A percentile compares a stretch with the other conserved stretches of the same genome.
Evolutionary conservation across 228 moss, liverwort and hornwort genomes (phyloP).

Genomic region (Sphagnum magellanicum): DNA sequence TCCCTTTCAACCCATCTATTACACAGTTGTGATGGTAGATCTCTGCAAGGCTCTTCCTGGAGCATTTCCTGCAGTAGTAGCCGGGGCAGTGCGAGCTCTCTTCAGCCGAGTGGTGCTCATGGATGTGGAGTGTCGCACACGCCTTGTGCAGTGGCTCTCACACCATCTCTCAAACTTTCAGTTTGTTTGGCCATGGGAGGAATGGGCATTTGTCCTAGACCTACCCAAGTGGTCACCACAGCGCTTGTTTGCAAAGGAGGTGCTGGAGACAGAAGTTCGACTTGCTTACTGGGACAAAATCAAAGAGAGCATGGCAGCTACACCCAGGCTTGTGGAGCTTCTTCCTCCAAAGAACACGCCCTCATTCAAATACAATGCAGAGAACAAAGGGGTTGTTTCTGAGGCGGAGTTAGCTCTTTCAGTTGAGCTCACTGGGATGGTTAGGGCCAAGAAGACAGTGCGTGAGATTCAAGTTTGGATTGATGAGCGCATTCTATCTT

Average conservation of each 20-base stretch:
- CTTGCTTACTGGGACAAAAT: slow-evolving; percentile 95
- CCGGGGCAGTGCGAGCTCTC: slow-evolving; percentile 88
- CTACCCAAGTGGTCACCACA: slow-evolving; percentile 75
- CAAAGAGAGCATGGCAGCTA: slow-evolving; percentile 77
- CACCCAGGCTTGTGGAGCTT: slow-evolving; percentile 68
- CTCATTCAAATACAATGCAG: slow-evolving; percentile 56
- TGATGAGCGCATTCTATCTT: slow-evolving; percentile 73
- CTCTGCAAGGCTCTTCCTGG: slow-evolving; percentile 99
- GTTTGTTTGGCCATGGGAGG: slow-evolving; percentile 99
- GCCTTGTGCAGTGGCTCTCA: slow-evolving; percentile 94
- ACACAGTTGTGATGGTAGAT: slow-evolving; percentile 96
- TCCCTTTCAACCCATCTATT: slow-evolving; percentile 83
- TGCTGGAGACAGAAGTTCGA: slow-evolving; percentile 85
- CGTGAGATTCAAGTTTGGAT: slow-evolving; percentile 87
- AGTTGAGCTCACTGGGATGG: slow-evolving; percentile 65
- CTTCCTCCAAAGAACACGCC: slow-evolving; percentile 77
- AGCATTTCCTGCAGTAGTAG: slow-evolving; percentile 97
- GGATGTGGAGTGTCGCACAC: slow-evolving; percentile 95
- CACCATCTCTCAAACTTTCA: slow-evolving; percentile 97
- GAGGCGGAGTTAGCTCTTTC: slow-evolving; percentile 57
- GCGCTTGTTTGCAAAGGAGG: slow-evolving; percentile 88
- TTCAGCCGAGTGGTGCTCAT: slow-evolving; percentile 78
- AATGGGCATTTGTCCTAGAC: slow-evolving; percentile 86
- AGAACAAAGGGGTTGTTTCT: slow-evolving; percentile 43
- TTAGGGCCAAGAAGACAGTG: slow-evolving; percentile 74